These are phyloP conservation scores for Marasmius fiardii DNA, from an alignment of 1,284 basidiomycete genomes.

Conservation along the genomic window DNA sequence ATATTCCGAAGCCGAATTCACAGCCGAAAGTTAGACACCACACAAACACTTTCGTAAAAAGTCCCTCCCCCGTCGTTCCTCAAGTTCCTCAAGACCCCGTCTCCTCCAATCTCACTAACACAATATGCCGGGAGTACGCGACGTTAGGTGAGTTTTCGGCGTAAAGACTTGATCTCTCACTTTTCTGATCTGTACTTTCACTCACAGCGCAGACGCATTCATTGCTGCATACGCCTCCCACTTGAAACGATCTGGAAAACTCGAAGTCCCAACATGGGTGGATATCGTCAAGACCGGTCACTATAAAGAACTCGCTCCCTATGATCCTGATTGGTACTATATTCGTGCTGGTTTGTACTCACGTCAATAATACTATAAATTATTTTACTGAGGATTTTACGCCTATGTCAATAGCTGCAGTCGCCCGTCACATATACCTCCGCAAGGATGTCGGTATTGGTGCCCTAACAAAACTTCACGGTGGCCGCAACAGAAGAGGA, in stretches of 20 bases:
- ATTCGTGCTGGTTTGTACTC: constrained; percentile 82
- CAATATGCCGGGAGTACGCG: constrained; percentile 91
- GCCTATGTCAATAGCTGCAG: constrained; percentile 63
- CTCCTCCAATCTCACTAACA: constrained; percentile 20
- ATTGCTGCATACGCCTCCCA: constrained; percentile 91
- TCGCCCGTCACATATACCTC: constrained; percentile 99
- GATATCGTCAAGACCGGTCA: constrained; percentile 99
- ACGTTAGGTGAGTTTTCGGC: constrained; percentile 67
- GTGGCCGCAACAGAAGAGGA: constrained; percentile 92
- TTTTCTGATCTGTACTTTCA: constrained; percentile 20
- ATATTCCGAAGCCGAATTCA: background rate
- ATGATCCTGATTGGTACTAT: constrained; percentile 99
- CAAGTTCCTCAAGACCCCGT: constrained; percentile 39
- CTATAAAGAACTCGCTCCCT: constrained; percentile 98
- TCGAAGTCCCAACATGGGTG: constrained; percentile 99
- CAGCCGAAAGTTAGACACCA: background rate
- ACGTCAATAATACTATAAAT: background rate
- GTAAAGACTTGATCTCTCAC: constrained; percentile 6
- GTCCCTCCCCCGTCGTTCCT: constrained; percentile 1
- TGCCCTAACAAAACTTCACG: constrained; percentile 95
- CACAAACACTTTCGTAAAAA: background rate
- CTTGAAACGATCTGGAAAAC: constrained; percentile 94
- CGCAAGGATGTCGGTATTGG: constrained; percentile 98
- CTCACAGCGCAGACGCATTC: constrained; percentile 80
- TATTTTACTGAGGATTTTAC: constrained; percentile 9